Conservation (phyloP, 202 grass and related monocot genomes). For the Carex arenaria region DNA sequence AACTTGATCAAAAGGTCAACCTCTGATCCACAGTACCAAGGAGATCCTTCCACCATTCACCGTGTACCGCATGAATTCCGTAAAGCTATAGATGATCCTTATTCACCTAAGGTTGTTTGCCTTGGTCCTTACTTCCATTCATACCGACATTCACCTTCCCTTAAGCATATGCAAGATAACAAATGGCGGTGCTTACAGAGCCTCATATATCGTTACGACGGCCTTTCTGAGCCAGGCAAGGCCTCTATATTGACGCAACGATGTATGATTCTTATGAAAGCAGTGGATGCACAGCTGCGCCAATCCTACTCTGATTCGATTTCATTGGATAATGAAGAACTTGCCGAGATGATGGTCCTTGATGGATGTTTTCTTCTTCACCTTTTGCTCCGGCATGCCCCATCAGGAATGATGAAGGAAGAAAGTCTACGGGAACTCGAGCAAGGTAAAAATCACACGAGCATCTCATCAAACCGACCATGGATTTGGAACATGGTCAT, state of each 20-base stretch:
- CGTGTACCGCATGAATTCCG: not conserved
- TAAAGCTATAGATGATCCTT: not conserved
- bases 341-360: constrained; percentile 41
- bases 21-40: not conserved
- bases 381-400: constrained; percentile 11
- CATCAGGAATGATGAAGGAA: not conserved
- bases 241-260: constrained; percentile 18
- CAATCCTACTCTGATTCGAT: constrained; percentile 28
- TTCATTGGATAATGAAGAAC: constrained; percentile 31
- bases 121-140: constrained; percentile 35
- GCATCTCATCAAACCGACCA: constrained; percentile 23
- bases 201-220: constrained; percentile 21
- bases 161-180: constrained; percentile 32
- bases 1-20: constrained; percentile 20
- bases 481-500: constrained; percentile 32
- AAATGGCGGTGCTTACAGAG: constrained; percentile 28
- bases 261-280: constrained; percentile 17
- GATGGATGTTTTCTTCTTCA: constrained; percentile 47
- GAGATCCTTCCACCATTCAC: constrained; percentile 21
- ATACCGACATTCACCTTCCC: constrained; percentile 3
- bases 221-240: constrained; percentile 16
- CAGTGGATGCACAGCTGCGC: constrained; percentile 22
- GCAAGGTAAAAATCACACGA: constrained; percentile 20
- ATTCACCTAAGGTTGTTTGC: constrained; percentile 37
- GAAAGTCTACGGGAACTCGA: constrained; percentile 23